Percentiles rank a stretch among this genome's conserved stretches.
Conservation (phyloP, 768 basidiomycete genomes). For the Sarcodon sp. region DNA sequence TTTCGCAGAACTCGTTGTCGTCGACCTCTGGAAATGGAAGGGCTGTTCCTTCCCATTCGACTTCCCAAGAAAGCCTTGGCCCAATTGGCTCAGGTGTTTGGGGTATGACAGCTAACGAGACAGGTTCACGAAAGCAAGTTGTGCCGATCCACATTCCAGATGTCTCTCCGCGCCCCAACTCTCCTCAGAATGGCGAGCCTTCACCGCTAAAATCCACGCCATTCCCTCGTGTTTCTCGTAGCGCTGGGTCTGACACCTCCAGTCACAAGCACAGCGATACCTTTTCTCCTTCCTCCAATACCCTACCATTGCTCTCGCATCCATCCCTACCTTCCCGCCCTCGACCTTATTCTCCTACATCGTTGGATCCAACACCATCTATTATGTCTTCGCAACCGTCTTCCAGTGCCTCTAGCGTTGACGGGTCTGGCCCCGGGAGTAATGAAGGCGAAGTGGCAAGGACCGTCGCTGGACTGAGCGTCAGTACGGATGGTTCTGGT, state of each 20-base stretch:
- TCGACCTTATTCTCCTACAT: slow-evolving; percentile 14
- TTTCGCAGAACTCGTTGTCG: not conserved
- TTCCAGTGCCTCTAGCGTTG: slow-evolving; percentile 29
- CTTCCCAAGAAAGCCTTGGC: not conserved
- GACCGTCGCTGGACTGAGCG: slow-evolving; percentile 27
- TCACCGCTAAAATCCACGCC: slow-evolving; percentile 13
- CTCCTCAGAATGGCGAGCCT: slow-evolving; percentile 5
- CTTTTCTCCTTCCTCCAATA: slow-evolving; percentile 15
- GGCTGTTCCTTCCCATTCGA: not conserved
- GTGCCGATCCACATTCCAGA: slow-evolving; percentile 13
- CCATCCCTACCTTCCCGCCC: slow-evolving; percentile 16
- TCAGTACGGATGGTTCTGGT: slow-evolving; percentile 42
- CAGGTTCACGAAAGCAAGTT: not conserved
- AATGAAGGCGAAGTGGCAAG: slow-evolving; percentile 21
- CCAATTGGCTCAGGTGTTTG: not conserved
- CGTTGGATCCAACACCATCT: slow-evolving; percentile 4
- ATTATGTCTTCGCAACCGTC: slow-evolving; percentile 19
- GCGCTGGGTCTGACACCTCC: slow-evolving; percentile 8
- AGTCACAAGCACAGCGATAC: slow-evolving; percentile 10
- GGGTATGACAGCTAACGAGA: not conserved
- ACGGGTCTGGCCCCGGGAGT: slow-evolving; percentile 20
- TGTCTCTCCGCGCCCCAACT: slow-evolving; percentile 11
- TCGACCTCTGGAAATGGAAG: not conserved
- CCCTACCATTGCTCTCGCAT: slow-evolving; percentile 12
- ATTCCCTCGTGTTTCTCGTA: slow-evolving; percentile 4